Conservation (phyloP, 306 rosid genomes). For the Citrullus colocynthis region DNA sequence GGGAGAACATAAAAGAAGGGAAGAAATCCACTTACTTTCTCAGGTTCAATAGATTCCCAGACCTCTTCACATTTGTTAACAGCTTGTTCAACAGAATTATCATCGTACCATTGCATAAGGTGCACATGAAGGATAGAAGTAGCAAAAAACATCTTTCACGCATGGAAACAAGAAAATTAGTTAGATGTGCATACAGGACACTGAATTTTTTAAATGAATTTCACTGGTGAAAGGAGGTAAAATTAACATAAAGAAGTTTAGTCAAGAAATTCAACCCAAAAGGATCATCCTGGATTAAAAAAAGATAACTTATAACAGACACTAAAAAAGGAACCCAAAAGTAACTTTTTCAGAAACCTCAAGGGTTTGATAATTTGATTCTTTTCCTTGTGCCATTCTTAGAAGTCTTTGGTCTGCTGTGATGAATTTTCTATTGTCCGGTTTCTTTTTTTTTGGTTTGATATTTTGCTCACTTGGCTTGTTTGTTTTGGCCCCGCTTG, state of each 20-base stretch:
- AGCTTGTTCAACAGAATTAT: constrained; percentile 63
- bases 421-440: too few relatives aligned
- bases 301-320: background rate
- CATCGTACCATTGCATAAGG: constrained; percentile 93
- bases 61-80: constrained; percentile 58
- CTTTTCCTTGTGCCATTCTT: too few relatives aligned
- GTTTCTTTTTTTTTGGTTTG: too few relatives aligned
- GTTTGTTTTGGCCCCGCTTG: too few relatives aligned
- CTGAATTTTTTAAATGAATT: background rate
- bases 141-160: constrained; percentile 78
- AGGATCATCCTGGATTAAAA: background rate
- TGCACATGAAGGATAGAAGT: constrained; percentile 81
- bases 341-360: background rate
- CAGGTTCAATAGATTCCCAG: constrained; percentile 62
- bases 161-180: constrained; percentile 22
- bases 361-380: background rate
- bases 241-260: background rate
- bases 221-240: background rate
- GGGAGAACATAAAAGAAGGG: constrained; percentile 8
- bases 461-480: too few relatives aligned
- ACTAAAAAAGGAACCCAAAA: background rate
- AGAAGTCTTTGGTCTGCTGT: too few relatives aligned
- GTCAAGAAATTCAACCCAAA: background rate
- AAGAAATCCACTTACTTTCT: constrained; percentile 47
- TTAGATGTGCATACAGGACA: constrained; percentile 7